A percentile compares a stretch with the other conserved stretches of the same genome.
These are phyloP conservation scores for Psophocarpus tetragonolobus DNA, from an alignment of 306 rosid species.

Conservation along the genomic window DNA sequence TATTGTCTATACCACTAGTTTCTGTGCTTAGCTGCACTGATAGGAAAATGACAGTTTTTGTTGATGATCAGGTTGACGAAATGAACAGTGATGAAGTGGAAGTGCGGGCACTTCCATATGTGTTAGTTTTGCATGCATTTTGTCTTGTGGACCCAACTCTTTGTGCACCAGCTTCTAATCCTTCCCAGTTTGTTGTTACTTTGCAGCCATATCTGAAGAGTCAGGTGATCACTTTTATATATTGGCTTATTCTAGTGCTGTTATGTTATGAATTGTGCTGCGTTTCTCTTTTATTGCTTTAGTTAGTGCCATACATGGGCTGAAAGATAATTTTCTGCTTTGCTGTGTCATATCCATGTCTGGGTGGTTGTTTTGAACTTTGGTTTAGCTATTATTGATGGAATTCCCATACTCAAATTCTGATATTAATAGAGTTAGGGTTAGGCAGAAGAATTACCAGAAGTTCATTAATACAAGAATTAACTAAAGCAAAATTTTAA, in stretches of 20 bases:
- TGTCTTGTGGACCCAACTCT: constrained; percentile 91
- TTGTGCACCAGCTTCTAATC: constrained; percentile 91
- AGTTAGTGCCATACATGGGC: background rate
- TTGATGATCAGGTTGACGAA: constrained; percentile 81
- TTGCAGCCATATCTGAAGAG: constrained; percentile 95
- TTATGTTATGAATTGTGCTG: constrained; percentile 3
- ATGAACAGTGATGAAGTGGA: constrained; percentile 69
- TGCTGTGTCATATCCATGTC: constrained; percentile 20
- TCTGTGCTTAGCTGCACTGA: constrained; percentile 14
- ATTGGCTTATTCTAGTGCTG: constrained; percentile 17
- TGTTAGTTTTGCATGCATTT: constrained; percentile 88
- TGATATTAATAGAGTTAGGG: background rate
- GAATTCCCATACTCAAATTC: background rate
- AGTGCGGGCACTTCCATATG: constrained; percentile 77
- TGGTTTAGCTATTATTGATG: background rate
- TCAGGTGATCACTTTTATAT: constrained; percentile 61
- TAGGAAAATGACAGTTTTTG: constrained; percentile 22
- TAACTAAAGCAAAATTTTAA: background rate
- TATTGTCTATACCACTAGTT: constrained; percentile 5
- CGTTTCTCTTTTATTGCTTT: constrained; percentile 1
- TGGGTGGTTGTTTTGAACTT: constrained; percentile 23
- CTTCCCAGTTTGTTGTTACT: constrained; percentile 94
- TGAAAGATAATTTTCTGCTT: constrained; percentile 5
- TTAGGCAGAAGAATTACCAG: background rate
- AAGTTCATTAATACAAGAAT: background rate